Evolutionary conservation across 1,139 yeast species (phyloP), one percentile per base, ranked within the genome.

Genomic region (Candida glucosophila): DNA sequence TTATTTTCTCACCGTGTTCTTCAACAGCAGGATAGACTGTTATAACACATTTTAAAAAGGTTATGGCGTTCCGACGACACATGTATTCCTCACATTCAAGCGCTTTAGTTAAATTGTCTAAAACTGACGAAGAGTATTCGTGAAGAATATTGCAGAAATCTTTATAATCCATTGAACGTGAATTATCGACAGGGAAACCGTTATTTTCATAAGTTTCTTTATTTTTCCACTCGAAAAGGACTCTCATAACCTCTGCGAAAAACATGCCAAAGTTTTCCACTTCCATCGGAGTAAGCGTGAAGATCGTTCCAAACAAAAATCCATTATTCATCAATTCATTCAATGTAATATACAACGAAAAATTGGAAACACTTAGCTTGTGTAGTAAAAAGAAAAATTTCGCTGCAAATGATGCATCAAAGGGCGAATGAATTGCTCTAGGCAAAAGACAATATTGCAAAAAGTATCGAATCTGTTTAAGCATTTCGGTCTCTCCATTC

Each of bases 201-300:
- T 34, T 28, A 9, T 12, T 15, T 4, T 35, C 29, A 27, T 47
- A 53, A 1, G 16, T 28, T 4, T 41, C 43, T 14, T 44, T 46
- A 14, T 52, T 41, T 2, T 55, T 52, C 74, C 79, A 68, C 9
- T 43, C 36, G 22, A 58, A 55, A 24, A 78, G 56, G 11, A 52
- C 55, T 5, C 49, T 57, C 21, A 86, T 52, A 1, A 81, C 36
- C 22, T 72, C 75, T 9, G 74, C 64, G 40, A 75, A 69, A 40
- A 88, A 86, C 14, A 83, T 51, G 2, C 95, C 95, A 22, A 85
- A 48, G 45, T 82, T 81, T 42, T 86, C 95, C 1, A 94, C 77
- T 45, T 88, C 95, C 5, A 66, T 52, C 1, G 85, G 69, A 1
- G 95, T 81, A 27, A 77, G 69, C 2, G 92, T 74, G 40, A 73